These are phyloP conservation scores for Chlorella vulgaris DNA, from an alignment of 139 green algal genomes.

Conservation along the genomic window DNA sequence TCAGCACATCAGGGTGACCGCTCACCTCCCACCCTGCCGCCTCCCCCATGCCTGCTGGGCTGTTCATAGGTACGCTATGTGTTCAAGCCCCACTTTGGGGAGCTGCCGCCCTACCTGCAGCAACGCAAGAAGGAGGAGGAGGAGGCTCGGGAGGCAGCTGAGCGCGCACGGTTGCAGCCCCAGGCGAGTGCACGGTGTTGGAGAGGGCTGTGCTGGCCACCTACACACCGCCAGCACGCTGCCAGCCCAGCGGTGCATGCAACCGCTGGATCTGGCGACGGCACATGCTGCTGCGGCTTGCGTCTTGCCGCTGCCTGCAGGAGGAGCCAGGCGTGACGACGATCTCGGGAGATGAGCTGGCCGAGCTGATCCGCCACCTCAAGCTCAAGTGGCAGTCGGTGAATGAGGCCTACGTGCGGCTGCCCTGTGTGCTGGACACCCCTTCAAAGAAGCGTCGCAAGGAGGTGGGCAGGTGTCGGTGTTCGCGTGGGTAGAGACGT, in stretches of 20 bases:
- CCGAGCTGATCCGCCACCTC: constrained; percentile 76
- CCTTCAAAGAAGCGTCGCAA: constrained; percentile 73
- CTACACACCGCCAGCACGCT: no score
- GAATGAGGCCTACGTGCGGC: constrained; percentile 83
- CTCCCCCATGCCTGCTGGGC: not conserved
- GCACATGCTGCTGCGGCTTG: no score
- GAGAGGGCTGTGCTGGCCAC: no score
- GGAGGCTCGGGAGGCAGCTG: constrained; percentile 39
- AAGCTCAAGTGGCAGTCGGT: constrained; percentile 87
- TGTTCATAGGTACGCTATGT: constrained; percentile 49
- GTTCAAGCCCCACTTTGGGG: constrained; percentile 72
- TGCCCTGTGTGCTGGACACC: constrained; percentile 79
- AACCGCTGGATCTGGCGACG: no score
- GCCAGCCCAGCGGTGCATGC: no score
- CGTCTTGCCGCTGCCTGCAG: not conserved
- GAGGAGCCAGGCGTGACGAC: constrained; percentile 14
- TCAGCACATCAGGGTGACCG: no score
- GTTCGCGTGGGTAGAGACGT: not conserved
- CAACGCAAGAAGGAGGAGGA: constrained; percentile 59
- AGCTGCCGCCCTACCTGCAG: constrained; percentile 82
- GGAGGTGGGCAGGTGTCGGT: constrained; percentile 39
- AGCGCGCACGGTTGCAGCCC: not conserved
- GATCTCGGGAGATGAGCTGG: constrained; percentile 62
- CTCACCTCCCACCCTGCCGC: not conserved
- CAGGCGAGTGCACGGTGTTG: not conserved